Conservation (phyloP, 2,329 filamentous ascomycete species). For the Capronia epimyces region DNA sequence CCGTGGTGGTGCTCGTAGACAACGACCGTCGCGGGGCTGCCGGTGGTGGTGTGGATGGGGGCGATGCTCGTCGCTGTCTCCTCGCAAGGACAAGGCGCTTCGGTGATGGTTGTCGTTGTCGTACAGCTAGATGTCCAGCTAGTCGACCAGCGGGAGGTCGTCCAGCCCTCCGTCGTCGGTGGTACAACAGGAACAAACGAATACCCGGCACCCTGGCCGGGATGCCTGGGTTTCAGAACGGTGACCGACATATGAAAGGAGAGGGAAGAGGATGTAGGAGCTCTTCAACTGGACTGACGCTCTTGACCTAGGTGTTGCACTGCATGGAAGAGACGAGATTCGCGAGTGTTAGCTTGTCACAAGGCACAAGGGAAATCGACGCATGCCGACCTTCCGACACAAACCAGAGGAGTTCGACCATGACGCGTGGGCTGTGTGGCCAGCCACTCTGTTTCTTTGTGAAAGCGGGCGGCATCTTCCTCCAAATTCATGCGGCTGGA, state of each 20-base stretch:
- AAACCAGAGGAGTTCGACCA: background rate
- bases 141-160: constrained; percentile 2
- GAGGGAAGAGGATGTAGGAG: background rate
- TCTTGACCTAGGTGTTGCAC: too few species aligned
- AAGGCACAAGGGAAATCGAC: too few species aligned
- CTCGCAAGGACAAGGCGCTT: constrained; percentile 4
- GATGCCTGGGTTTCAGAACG: background rate
- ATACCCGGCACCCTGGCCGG: background rate
- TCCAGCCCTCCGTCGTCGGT: background rate
- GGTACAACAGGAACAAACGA: background rate
- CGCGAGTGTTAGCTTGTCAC: too few species aligned
- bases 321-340: too few species aligned
- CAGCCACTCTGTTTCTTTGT: background rate
- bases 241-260: background rate
- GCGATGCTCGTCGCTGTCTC: constrained; percentile 7
- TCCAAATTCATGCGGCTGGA: background rate
- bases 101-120: constrained; percentile 3
- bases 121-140: background rate
- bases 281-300: background rate
- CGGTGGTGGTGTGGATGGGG: constrained; percentile 11
- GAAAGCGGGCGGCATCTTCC: background rate
- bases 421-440: background rate
- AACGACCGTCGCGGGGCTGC: constrained; percentile 5
- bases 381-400: background rate
- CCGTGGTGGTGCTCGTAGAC: constrained; percentile 10